phyloP scores from a whole-genome alignment of 2,329 filamentous ascomycete genomes.

The Cytospora mali region DNA sequence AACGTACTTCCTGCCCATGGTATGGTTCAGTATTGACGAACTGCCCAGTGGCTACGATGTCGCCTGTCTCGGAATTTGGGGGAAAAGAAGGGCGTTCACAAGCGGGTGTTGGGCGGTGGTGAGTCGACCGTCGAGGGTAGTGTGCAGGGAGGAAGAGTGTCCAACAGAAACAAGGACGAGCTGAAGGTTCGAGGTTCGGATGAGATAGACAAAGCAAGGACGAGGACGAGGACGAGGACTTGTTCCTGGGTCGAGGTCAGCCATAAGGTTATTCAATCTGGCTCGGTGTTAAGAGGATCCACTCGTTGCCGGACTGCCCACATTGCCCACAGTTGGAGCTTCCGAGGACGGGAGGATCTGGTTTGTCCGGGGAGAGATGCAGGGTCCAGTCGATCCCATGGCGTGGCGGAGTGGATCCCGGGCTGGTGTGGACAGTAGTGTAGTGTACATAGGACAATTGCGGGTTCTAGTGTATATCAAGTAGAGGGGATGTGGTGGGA shows the following conservation, averaged over 20 bases:
- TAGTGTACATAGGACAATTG: too few species aligned
- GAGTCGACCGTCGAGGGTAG: neutral
- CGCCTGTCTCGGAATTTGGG: neutral
- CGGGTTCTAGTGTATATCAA: neutral
- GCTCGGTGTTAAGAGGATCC: neutral
- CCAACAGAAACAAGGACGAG: neutral
- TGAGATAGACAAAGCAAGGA: neutral
- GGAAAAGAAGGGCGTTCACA: neutral
- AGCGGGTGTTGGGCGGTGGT: neutral
- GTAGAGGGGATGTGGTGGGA: neutral
- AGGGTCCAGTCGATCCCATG: neutral
- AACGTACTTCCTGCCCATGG: conserved; percentile 20
- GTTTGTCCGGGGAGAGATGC: neutral
- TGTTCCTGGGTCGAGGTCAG: neutral
- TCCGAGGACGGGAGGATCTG: neutral
- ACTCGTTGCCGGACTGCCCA: neutral
- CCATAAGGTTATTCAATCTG: neutral
- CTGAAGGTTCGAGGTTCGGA: neutral
- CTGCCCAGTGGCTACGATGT: neutral
- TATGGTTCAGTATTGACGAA: neutral
- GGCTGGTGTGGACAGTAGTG: neutral
- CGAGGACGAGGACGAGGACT: neutral
- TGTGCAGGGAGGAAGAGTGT: neutral
- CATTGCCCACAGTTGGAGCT: neutral
- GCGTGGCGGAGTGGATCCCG: neutral